These are phyloP conservation scores for Fusarium anthophilum DNA, from an alignment of 2,329 filamentous ascomycete genomes.

Conservation along the genomic window DNA sequence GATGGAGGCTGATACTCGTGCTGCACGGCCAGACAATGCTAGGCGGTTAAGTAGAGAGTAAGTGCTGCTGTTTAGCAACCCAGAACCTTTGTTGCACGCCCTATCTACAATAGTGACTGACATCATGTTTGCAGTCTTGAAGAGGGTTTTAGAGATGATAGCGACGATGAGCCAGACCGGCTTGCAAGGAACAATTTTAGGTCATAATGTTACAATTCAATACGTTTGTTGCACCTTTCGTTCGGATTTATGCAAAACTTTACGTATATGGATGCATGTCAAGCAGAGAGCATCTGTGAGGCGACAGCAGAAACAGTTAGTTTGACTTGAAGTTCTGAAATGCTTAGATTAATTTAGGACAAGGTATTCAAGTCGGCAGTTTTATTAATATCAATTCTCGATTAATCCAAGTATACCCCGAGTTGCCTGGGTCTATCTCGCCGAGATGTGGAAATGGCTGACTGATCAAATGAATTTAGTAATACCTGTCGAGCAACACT, in stretches of 20 bases:
- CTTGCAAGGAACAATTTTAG: constrained; percentile 36
- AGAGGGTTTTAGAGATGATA: constrained; percentile 59
- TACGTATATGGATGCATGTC: background rate
- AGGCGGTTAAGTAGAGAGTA: constrained; percentile 79
- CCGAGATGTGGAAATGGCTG: background rate
- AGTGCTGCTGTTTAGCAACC: constrained; percentile 42
- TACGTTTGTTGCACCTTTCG: background rate
- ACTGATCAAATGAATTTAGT: background rate
- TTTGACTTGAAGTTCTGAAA: background rate
- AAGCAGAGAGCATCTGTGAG: background rate
- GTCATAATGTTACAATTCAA: constrained; percentile 14
- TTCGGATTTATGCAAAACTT: background rate
- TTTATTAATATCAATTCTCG: background rate
- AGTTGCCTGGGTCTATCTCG: background rate
- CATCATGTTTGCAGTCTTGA: constrained; percentile 63
- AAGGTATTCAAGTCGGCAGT: background rate
- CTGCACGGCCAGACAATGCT: constrained; percentile 57
- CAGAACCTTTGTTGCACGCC: background rate
- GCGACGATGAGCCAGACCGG: constrained; percentile 52
- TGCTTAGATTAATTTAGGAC: background rate
- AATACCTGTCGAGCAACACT: background rate
- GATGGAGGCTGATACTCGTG: constrained; percentile 48
- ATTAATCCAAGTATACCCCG: background rate
- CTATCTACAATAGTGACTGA: constrained; percentile 11
- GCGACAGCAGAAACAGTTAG: background rate